These are phyloP conservation scores for Candida sphagnicola DNA, from an alignment of 805 yeast species.

Conservation along the genomic window DNA sequence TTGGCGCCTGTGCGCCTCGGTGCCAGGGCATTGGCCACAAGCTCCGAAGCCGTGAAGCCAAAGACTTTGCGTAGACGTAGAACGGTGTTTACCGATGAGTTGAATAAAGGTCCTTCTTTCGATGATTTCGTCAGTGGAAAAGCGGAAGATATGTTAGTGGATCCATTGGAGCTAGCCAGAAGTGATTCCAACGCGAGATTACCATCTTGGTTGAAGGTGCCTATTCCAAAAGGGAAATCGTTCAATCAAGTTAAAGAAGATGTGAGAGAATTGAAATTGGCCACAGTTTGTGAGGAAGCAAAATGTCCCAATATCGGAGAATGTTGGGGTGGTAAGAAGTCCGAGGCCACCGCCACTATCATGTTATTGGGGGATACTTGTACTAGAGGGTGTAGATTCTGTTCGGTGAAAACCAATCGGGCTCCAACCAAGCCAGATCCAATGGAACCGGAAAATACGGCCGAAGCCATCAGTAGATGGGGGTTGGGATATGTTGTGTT, in stretches of 20 bases:
- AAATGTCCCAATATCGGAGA: conserved; percentile 99
- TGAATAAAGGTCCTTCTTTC: conserved; percentile 86
- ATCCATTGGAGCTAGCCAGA: conserved; percentile 75
- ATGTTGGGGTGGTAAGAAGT: conserved; percentile 97
- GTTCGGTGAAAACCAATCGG: conserved; percentile 93
- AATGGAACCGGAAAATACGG: conserved; percentile 95
- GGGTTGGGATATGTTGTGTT: conserved; percentile 96
- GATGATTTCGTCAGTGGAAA: conserved; percentile 85
- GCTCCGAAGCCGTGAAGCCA: conserved; percentile 3
- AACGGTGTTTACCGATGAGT: conserved; percentile 62
- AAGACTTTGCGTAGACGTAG: conserved; percentile 38
- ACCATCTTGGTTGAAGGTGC: conserved; percentile 93
- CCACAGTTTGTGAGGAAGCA: conserved; percentile 98
- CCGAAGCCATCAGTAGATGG: conserved; percentile 96
- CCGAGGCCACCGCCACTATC: conserved; percentile 94
- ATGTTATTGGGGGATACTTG: conserved; percentile 99
- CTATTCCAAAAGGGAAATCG: conserved; percentile 92
- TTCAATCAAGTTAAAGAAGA: conserved; percentile 80
- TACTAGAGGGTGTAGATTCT: conserved; percentile 98
- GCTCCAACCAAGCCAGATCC: conserved; percentile 89
- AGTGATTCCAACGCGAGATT: conserved; percentile 66
- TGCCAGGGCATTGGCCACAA: conserved; percentile 12
- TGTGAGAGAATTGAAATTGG: conserved; percentile 78
- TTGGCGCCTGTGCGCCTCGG: neutral
- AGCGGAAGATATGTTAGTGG: conserved; percentile 63